Percentiles rank a stretch among this genome's conserved stretches.
Conservation (phyloP, 768 basidiomycete species). For the Pulveroboletus sp. region DNA sequence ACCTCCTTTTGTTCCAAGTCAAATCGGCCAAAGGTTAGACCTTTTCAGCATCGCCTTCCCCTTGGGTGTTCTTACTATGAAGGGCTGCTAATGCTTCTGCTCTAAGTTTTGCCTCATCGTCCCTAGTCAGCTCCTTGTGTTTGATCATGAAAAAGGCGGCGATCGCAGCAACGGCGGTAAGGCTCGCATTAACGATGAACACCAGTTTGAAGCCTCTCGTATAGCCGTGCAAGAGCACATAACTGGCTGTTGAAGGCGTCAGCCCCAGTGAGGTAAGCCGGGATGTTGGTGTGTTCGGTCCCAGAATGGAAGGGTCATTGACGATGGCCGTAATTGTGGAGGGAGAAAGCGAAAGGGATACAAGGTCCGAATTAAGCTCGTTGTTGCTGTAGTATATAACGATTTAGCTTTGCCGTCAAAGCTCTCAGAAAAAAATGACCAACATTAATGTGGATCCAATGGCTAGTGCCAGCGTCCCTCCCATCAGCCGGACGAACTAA, state of each 20-base stretch:
- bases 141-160: conserved; percentile 59
- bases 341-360: conserved; percentile 34
- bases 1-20: not conserved
- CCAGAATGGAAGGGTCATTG: conserved; percentile 44
- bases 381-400: conserved; percentile 37
- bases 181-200: conserved; percentile 58
- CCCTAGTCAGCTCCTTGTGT: conserved; percentile 56
- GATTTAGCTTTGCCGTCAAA: not conserved
- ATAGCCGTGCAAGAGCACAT: conserved; percentile 49
- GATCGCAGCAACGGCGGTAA: conserved; percentile 54
- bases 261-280: conserved; percentile 36
- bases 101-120: conserved; percentile 52
- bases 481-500: conserved; percentile 66
- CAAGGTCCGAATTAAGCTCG: conserved; percentile 42
- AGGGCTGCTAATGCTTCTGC: conserved; percentile 33
- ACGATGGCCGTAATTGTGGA: conserved; percentile 43
- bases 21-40: not conserved
- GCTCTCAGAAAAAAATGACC: conserved; percentile 9
- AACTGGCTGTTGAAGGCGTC: conserved; percentile 33
- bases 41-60: not conserved
- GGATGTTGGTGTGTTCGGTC: conserved; percentile 29
- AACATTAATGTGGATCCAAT: conserved; percentile 59
- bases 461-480: conserved; percentile 67
- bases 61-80: not conserved
- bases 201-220: conserved; percentile 55